Percentiles rank a stretch among this genome's conserved stretches.
These are phyloP conservation scores for Salvia sclarea DNA, from an alignment of 305 asterid species.

Conservation along the genomic window DNA sequence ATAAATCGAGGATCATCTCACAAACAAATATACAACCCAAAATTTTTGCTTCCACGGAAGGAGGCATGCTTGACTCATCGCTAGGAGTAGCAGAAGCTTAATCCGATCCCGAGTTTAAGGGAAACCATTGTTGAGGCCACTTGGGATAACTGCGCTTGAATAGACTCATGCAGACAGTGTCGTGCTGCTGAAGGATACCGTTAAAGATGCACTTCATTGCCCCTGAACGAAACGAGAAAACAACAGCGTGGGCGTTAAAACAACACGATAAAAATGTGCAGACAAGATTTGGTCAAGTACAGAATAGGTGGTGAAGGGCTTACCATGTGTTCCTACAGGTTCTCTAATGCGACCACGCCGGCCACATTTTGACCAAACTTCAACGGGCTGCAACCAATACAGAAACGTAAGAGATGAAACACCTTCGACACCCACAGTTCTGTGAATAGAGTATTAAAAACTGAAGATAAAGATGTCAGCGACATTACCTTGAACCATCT, in stretches of 20 bases:
- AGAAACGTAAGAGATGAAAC: conserved; percentile 11
- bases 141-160: conserved; percentile 86
- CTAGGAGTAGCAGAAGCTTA: conserved; percentile 31
- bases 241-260: neutral
- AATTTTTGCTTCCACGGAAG: conserved; percentile 34
- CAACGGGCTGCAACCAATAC: conserved; percentile 73
- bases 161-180: conserved; percentile 89
- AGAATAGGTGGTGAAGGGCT: too few relatives aligned
- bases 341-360: conserved; percentile 96
- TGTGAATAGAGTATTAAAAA: neutral
- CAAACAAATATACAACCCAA: conserved; percentile 37
- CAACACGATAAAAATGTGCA: too few relatives aligned
- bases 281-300: too few relatives aligned
- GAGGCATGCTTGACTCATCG: conserved; percentile 15
- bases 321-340: conserved; percentile 99
- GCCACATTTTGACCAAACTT: conserved; percentile 88
- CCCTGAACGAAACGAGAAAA: conserved; percentile 46
- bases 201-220: conserved; percentile 87
- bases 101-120: conserved; percentile 69
- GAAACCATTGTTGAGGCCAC: conserved; percentile 89
- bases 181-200: conserved; percentile 85
- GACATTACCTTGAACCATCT: conserved; percentile 92
- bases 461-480: neutral
- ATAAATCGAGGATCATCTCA: too few relatives aligned
- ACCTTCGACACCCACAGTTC: neutral